phyloP scores from a whole-genome alignment of 2,329 filamentous ascomycete species.

The Ophiocordyceps camponoti-leonardi region DNA sequence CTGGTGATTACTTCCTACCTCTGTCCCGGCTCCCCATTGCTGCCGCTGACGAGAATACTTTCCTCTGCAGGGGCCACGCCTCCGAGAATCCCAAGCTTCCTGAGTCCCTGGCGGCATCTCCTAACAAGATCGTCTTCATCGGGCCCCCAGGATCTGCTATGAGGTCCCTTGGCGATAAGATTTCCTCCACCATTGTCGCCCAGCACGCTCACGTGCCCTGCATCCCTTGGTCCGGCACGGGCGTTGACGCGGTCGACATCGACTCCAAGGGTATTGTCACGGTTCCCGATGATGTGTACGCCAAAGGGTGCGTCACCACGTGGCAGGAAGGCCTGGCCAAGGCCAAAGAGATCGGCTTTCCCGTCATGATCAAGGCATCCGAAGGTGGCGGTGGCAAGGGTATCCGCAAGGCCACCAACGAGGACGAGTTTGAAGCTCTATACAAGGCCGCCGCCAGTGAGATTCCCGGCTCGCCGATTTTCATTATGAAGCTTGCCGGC shows the following conservation, averaged over 20 bases:
- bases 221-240: constrained; percentile 98
- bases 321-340: constrained; percentile 79
- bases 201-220: constrained; percentile 93
- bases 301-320: constrained; percentile 77
- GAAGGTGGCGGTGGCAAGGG: constrained; percentile 98
- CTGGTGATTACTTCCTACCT: constrained; percentile 48
- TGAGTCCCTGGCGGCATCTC: constrained; percentile 86
- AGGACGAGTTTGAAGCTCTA: constrained; percentile 68
- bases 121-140: constrained; percentile 98
- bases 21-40: background rate
- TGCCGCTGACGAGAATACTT: background rate
- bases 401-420: constrained; percentile 82
- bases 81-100: constrained; percentile 97
- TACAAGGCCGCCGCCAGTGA: constrained; percentile 96
- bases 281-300: constrained; percentile 70
- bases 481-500: constrained; percentile 98
- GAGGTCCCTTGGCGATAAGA: constrained; percentile 98
- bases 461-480: constrained; percentile 96
- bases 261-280: constrained; percentile 81
- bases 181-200: constrained; percentile 96
- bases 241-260: constrained; percentile 64
- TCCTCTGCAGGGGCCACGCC: constrained; percentile 61
- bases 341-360: constrained; percentile 86
- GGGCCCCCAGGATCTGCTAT: constrained; percentile 95
- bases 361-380: constrained; percentile 99